Percentiles rank a stretch among this genome's conserved stretches.
Evolutionary conservation across 345 rosid genomes (phyloP).

Genomic region (Camelina laxa): DNA sequence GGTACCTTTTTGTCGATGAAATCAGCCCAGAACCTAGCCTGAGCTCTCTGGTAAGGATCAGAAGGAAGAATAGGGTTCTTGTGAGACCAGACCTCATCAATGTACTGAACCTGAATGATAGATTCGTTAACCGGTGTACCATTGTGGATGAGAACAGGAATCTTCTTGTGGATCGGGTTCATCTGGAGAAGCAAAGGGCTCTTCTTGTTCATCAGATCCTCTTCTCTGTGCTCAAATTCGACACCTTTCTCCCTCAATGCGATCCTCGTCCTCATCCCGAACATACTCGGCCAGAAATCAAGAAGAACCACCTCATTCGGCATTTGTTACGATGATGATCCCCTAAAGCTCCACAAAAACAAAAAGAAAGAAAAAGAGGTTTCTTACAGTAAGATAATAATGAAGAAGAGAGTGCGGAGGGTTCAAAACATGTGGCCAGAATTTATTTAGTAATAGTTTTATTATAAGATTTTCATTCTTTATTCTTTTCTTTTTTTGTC

Average conservation of each 20-base stretch:
- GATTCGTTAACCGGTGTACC: slow-evolving; percentile 29
- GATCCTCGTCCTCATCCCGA: slow-evolving; percentile 41
- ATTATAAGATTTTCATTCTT: too few species aligned
- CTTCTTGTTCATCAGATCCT: slow-evolving; percentile 18
- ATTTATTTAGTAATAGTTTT: too few species aligned
- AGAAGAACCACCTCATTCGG: slow-evolving; percentile 37
- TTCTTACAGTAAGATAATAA: neutral
- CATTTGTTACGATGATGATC: slow-evolving; percentile 23
- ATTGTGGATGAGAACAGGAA: slow-evolving; percentile 34
- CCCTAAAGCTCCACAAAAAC: too few species aligned
- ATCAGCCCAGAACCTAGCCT: slow-evolving; percentile 41
- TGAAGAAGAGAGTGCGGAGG: neutral
- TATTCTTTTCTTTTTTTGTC: too few species aligned
- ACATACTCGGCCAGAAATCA: slow-evolving; percentile 44
- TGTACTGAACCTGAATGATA: slow-evolving; percentile 27
- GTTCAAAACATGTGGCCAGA: too few species aligned
- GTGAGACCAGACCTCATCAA: slow-evolving; percentile 40
- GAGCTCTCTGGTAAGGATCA: slow-evolving; percentile 41
- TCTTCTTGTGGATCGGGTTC: slow-evolving; percentile 45
- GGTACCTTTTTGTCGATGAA: slow-evolving; percentile 37
- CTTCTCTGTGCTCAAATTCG: slow-evolving; percentile 30
- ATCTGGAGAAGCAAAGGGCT: slow-evolving; percentile 32
- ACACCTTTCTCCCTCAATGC: slow-evolving; percentile 37
- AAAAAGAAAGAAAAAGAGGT: neutral
- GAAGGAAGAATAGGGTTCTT: slow-evolving; percentile 43